Evolutionary conservation across 495 filamentous ascomycete genomes (phyloP), one percentile per base, ranked within the genome.

Genomic region (Talaromyces proteolyticus): DNA sequence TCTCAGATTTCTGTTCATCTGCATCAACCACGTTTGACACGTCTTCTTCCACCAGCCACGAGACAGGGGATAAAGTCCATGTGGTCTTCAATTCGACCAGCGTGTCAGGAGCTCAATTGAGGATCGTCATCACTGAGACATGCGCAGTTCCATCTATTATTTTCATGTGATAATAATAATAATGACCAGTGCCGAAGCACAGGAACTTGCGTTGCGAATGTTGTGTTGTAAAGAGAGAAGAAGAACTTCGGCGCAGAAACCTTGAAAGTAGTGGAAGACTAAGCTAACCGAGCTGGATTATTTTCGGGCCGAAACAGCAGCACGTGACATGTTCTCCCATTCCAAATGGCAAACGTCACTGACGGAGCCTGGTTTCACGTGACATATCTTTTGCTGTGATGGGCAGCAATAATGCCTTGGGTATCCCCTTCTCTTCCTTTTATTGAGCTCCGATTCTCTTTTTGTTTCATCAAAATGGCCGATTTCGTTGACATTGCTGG

Each of bases 1-100:
- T 58, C 64, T 68, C 49, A 58, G 65, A 63, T 63, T 53, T 63
- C 60, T 63, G 60, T 63, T 63, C 60, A 58, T 45, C 50, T 63
- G 58, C 60, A 49, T 61, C 60, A 61, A 55, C 26, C 34, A 49
- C 44, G 21, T 45, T 40, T 21, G 40, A 52, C 47, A 42, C 42
- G 47, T 45, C 57, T 38, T 46, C 26, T 42, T 49, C 51, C 40
- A 37, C 53, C 25, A 21, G 44, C 22, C 44, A 41, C 39, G 14
- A 18, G 14, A 40, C 34, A 10, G 22, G 41, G 47, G 49, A 57
- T 53, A 29, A 61, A 51, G 53, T 63, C 58, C 44, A 61, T 59
- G 58, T 61, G 55, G 55, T 38, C 44, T 53, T 48, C 51, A 40
- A 34, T 22, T 29, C 47, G 58, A 60, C 55, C 40, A 21, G 59